Conservation (phyloP, 805 yeast species). For the Metschnikowia henanensis region DNA sequence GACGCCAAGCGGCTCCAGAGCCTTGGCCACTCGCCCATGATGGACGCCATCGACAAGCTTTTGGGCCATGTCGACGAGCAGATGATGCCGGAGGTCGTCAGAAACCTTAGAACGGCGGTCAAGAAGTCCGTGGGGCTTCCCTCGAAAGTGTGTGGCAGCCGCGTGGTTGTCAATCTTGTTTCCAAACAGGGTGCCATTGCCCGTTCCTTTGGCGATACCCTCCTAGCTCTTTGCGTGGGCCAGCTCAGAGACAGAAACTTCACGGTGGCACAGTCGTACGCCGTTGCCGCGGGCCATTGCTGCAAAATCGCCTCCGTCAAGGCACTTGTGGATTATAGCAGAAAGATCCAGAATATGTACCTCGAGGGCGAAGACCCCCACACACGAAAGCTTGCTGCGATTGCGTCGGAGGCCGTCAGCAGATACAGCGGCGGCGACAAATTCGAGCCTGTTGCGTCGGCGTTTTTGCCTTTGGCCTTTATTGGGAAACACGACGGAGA, state of each 20-base stretch:
- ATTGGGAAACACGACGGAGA: constrained; percentile 71
- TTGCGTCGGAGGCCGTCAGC: constrained; percentile 64
- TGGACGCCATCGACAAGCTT: constrained; percentile 79
- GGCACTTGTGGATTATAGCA: constrained; percentile 53
- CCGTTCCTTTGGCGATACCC: constrained; percentile 56
- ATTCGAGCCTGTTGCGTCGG: constrained; percentile 59
- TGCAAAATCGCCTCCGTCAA: constrained; percentile 60
- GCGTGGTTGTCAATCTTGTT: constrained; percentile 65
- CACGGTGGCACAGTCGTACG: constrained; percentile 72
- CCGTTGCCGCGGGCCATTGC: constrained; percentile 77
- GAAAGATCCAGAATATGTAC: constrained; percentile 51
- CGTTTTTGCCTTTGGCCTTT: constrained; percentile 76
- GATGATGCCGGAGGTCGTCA: constrained; percentile 48
- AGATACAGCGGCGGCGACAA: constrained; percentile 61
- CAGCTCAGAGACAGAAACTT: constrained; percentile 72
- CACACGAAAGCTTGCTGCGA: constrained; percentile 52
- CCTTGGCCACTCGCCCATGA: constrained; percentile 80
- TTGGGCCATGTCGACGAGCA: constrained; percentile 55
- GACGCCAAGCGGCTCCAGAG: constrained; percentile 76
- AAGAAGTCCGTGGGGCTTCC: constrained; percentile 84
- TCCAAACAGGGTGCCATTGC: constrained; percentile 49
- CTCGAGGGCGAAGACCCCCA: constrained; percentile 52
- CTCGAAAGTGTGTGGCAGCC: constrained; percentile 82
- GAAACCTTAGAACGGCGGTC: constrained; percentile 52
- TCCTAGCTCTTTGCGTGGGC: constrained; percentile 55